Conservation (phyloP, 2,329 filamentous ascomycete genomes). For the Ascochyta fabae region DNA sequence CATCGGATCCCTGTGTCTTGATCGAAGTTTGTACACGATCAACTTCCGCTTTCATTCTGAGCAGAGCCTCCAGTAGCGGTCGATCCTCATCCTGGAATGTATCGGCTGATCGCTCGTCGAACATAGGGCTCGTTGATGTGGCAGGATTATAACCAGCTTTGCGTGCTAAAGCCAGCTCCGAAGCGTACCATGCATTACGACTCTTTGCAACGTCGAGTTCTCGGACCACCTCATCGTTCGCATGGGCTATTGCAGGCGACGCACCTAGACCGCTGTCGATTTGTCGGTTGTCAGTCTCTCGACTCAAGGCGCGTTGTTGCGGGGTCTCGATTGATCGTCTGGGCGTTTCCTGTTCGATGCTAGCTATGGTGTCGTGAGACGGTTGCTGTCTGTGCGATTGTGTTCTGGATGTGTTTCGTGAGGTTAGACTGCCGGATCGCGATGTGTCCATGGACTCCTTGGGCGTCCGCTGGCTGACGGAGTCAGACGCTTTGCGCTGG, state of each 20-base stretch:
- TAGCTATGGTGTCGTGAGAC: constrained; percentile 63
- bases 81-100: constrained; percentile 91
- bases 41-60: constrained; percentile 89
- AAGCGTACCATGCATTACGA: constrained; percentile 95
- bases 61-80: constrained; percentile 86
- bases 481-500: constrained; percentile 42
- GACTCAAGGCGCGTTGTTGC: constrained; percentile 38
- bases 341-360: constrained; percentile 53
- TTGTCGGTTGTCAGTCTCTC: constrained; percentile 52
- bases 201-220: constrained; percentile 86
- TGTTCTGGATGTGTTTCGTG: constrained; percentile 47
- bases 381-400: constrained; percentile 61
- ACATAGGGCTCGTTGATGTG: constrained; percentile 69
- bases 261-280: constrained; percentile 65
- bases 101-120: constrained; percentile 79
- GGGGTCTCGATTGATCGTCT: constrained; percentile 43
- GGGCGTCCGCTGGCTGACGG: constrained; percentile 34
- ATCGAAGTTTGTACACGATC: constrained; percentile 88
- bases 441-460: constrained; percentile 48
- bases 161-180: constrained; percentile 87
- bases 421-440: constrained; percentile 42
- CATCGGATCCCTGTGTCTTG: constrained; percentile 83
- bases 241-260: constrained; percentile 65
- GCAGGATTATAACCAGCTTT: constrained; percentile 86
- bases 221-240: constrained; percentile 78